Evolutionary conservation across 2,329 filamentous ascomycete genomes (phyloP).

Genomic region (Fusarium pseudograminearum): DNA sequence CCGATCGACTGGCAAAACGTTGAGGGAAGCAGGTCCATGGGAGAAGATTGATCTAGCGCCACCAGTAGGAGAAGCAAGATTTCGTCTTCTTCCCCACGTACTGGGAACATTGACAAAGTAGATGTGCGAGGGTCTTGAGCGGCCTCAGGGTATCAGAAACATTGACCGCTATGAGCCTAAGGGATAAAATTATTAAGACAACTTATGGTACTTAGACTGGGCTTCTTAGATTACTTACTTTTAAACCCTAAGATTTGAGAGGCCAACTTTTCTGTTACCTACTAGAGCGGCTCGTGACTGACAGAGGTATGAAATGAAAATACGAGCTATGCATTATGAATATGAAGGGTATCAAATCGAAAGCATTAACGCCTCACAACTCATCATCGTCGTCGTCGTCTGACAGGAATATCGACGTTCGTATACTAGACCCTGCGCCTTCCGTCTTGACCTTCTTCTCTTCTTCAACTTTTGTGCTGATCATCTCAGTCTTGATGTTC

Average conservation of each 20-base stretch:
- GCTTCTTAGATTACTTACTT: too few relatives aligned
- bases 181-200: too few relatives aligned
- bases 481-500: constrained; percentile 8
- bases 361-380: constrained; percentile 45
- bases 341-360: constrained; percentile 44
- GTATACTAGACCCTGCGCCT: constrained; percentile 42
- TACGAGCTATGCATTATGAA: constrained; percentile 17
- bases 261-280: too few relatives aligned
- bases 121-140: not conserved
- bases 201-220: too few relatives aligned
- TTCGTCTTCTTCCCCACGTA: constrained; percentile 61
- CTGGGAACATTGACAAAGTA: constrained; percentile 66
- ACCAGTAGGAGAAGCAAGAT: constrained; percentile 57
- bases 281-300: too few relatives aligned
- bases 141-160: too few relatives aligned
- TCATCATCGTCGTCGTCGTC: constrained; percentile 57
- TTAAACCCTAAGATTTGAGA: too few relatives aligned
- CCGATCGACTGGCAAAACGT: constrained; percentile 60
- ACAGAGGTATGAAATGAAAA: not conserved
- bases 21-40: constrained; percentile 65
- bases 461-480: constrained; percentile 7
- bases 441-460: constrained; percentile 41
- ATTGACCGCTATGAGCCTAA: too few relatives aligned
- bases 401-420: constrained; percentile 54
- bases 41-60: constrained; percentile 60